Evolutionary conservation across 2,329 filamentous ascomycete genomes (phyloP).

Genomic region (Lasiodiplodia hormozganensis): DNA sequence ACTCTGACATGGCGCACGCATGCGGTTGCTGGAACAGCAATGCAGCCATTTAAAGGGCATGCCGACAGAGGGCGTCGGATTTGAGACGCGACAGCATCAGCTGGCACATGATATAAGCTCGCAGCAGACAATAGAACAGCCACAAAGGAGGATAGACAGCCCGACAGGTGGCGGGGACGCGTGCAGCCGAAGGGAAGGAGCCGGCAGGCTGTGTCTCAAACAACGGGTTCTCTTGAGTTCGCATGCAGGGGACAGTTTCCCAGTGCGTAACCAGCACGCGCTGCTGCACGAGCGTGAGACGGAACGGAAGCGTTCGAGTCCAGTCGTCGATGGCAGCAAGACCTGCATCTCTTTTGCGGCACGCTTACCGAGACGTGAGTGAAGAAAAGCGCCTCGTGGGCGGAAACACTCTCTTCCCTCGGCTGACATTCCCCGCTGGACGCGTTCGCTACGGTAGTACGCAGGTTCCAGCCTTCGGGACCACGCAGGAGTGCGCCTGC

Average conservation of each 20-base stretch:
- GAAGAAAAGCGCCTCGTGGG: neutral
- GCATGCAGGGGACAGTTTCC: slow-evolving; percentile 1
- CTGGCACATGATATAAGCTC: neutral
- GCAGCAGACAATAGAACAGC: no score
- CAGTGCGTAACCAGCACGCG: neutral
- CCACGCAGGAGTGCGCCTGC: neutral
- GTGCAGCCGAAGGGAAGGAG: neutral
- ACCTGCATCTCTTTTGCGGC: neutral
- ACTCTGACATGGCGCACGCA: neutral
- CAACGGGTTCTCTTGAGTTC: neutral
- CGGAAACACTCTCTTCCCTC: neutral
- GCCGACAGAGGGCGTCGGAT: neutral
- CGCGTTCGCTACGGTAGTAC: neutral
- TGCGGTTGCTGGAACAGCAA: neutral
- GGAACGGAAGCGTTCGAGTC: neutral
- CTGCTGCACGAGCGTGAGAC: neutral
- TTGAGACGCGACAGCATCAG: neutral
- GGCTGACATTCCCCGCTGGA: neutral
- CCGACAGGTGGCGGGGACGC: neutral
- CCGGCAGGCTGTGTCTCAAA: slow-evolving; percentile 2
- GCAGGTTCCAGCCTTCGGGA: neutral
- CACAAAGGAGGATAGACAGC: neutral
- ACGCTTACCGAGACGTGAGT: neutral
- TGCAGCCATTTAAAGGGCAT: neutral
- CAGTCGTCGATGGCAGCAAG: neutral